Evolutionary conservation across 192 early-diverging fungal genomes (phyloP).

Genomic region (Gamsiella multidivaricata): DNA sequence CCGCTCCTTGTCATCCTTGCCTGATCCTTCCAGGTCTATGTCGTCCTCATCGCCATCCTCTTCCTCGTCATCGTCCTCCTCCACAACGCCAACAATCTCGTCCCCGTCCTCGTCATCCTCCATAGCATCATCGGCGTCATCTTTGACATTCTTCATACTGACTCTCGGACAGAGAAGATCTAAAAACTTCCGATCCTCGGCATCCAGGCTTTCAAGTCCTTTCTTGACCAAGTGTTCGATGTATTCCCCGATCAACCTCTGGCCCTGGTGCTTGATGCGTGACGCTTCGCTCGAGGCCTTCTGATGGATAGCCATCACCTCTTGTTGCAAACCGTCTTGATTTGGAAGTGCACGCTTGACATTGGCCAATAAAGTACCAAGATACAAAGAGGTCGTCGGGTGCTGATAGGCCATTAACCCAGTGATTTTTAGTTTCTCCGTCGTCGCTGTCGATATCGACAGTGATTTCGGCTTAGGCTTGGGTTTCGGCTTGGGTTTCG

Average conservation of each 20-base stretch:
- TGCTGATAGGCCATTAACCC: background rate
- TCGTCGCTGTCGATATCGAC: background rate
- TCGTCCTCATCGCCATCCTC: background rate
- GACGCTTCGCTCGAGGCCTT: background rate
- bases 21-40: background rate
- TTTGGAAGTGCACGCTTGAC: background rate
- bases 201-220: background rate
- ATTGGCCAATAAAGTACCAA: background rate
- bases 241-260: slow-evolving; percentile 1
- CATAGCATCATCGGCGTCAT: background rate
- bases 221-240: slow-evolving; percentile 1
- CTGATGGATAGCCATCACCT: background rate
- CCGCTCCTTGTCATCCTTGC: background rate
- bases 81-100: no score
- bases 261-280: background rate
- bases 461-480: background rate
- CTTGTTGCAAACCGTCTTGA: background rate
- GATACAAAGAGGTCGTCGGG: background rate
- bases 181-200: no score
- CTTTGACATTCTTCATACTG: no score
- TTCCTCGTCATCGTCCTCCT: no score
- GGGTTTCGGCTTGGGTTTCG: no score
- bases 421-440: background rate
- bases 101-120: no score
- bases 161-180: no score